Conservation (phyloP, 352 stramenopile species). For the Achlya hypogyna region DNA sequence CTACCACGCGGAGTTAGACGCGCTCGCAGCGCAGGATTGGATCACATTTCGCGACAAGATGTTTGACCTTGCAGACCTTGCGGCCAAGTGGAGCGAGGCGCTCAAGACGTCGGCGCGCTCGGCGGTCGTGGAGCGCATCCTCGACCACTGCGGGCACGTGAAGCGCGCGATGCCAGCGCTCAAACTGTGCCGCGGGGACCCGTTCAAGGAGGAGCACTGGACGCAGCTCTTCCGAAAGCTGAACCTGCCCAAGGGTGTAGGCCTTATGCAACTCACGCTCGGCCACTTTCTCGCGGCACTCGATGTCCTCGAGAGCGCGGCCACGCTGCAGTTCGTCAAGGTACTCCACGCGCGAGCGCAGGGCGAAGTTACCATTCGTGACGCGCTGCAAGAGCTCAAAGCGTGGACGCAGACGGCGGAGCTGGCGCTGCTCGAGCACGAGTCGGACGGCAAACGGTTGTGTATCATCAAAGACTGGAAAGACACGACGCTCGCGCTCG, state of each 20-base stretch:
- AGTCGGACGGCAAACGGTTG: constrained; percentile 68
- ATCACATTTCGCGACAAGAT: constrained; percentile 90
- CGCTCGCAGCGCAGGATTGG: constrained; percentile 82
- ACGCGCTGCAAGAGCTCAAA: constrained; percentile 89
- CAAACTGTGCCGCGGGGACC: constrained; percentile 90
- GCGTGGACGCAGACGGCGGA: constrained; percentile 89
- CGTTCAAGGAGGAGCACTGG: constrained; percentile 96
- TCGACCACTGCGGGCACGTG: constrained; percentile 70
- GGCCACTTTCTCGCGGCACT: constrained; percentile 85
- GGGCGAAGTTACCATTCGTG: constrained; percentile 92
- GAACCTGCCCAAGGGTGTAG: constrained; percentile 68
- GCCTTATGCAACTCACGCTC: constrained; percentile 85
- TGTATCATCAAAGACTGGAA: constrained; percentile 95
- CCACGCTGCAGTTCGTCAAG: constrained; percentile 90
- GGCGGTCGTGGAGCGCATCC: constrained; percentile 63
- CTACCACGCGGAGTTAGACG: constrained; percentile 72
- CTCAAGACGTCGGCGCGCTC: constrained; percentile 67
- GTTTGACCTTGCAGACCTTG: constrained; percentile 89
- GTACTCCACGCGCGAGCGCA: constrained; percentile 83
- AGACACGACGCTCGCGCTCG: constrained; percentile 89
- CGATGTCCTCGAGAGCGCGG: constrained; percentile 63
- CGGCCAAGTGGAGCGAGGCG: constrained; percentile 80
- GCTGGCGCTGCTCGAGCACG: constrained; percentile 80
- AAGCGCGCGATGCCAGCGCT: constrained; percentile 86
- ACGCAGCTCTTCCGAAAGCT: constrained; percentile 89